Evolutionary conservation across 208 protist species (phyloP), one percentile per base, ranked within the genome.

Genomic region (Trypanosoma lewisi): DNA sequence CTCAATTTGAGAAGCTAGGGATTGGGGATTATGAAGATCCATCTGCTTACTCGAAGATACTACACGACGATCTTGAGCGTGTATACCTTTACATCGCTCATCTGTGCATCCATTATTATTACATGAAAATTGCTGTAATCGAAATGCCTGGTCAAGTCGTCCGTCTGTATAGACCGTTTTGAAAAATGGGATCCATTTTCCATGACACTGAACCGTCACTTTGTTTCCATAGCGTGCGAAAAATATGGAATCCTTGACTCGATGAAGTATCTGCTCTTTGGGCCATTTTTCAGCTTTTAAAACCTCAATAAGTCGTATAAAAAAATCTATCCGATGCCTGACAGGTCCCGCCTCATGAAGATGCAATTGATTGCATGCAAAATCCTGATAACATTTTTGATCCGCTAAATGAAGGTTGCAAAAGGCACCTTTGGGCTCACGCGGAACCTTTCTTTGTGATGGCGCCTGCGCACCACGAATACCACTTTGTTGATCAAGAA

Each of bases 171-270:
- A 94, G 7, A 91, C 25, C 5, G 87, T 94, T 63, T 94, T 94
- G 55, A 94, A 94, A 58, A 94, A 94, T 1, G 87, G 87, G 78
- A 91, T 86, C 78, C 81, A 89, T 58, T 63, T 88, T 23, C 77
- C 80, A 71, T 85, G 75, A 52, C 73, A 94, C 4, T 83, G 77
- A 21, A 94, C 87, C 2, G 87, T 94, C 3, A 94, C 87, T 49
- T 91, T 94, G 57, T 94, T 94, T 34, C 87, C 87, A 70, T 91
- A 94, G 14, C 85, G 75, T 1, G 87, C 87, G 58, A 91, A 94
- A 55, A 94, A 91, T 34, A 91, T 83, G 17, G 87, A 94, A 70
- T 94, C 87, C 55, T 90, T 91, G 44, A 91, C 75, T 14, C 87
- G 75, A 44, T 81, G 76, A 4, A 84, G 34, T 48, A 94, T 80